phyloP scores from a whole-genome alignment of 805 yeast species.

The Teunomyces funiuensis region DNA sequence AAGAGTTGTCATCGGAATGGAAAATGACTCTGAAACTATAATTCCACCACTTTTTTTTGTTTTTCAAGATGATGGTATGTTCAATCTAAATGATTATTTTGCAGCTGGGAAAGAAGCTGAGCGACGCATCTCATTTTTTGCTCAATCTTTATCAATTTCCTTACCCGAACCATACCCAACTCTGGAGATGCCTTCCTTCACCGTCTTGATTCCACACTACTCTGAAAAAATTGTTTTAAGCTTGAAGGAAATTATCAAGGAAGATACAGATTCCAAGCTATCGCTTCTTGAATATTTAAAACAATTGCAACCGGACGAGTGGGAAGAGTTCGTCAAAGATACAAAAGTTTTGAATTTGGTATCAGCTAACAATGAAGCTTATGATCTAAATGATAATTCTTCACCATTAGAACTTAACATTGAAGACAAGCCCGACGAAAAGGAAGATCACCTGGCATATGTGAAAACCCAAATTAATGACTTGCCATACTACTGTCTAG shows the following conservation, averaged over 20 bases:
- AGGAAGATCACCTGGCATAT: constrained; percentile 3
- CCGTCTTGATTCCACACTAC: constrained; percentile 54
- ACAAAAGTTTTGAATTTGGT: constrained; percentile 46
- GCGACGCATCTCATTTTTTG: constrained; percentile 52
- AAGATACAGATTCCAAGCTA: constrained; percentile 44
- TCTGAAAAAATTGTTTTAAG: constrained; percentile 48
- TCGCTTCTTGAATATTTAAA: constrained; percentile 79
- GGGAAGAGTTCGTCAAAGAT: constrained; percentile 79
- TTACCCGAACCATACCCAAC: constrained; percentile 50
- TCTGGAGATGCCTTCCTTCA: constrained; percentile 49
- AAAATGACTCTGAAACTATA: constrained; percentile 11
- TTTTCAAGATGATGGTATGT: constrained; percentile 45
- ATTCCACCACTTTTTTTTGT: constrained; percentile 48
- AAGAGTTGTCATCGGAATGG: constrained; percentile 2
- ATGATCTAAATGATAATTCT: background rate
- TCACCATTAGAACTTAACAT: background rate
- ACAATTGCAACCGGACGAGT: constrained; percentile 67
- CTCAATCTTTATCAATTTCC: constrained; percentile 50
- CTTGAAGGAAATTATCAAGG: constrained; percentile 47
- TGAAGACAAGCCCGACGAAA: background rate
- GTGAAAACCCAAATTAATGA: constrained; percentile 50
- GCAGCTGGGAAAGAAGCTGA: constrained; percentile 50
- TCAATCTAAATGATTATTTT: constrained; percentile 40
- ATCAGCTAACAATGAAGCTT: constrained; percentile 6
- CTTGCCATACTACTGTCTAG: constrained; percentile 68